phyloP scores from a whole-genome alignment of 805 yeast species.

The Candida loeiensis region DNA sequence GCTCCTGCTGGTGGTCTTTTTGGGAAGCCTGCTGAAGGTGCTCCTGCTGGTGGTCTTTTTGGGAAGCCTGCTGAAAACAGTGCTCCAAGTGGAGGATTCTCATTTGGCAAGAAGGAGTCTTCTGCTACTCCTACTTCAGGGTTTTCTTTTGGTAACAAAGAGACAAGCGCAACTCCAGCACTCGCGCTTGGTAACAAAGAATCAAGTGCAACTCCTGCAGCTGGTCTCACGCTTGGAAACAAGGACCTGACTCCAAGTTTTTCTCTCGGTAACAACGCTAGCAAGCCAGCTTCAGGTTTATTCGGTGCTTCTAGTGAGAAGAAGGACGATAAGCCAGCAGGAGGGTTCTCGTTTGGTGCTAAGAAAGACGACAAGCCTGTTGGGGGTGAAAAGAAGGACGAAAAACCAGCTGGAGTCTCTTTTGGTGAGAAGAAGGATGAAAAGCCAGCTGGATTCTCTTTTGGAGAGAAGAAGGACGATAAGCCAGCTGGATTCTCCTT shows the following conservation, averaged over 20 bases:
- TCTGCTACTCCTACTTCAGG: background rate
- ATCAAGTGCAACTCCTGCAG: too few species aligned
- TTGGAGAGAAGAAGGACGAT: conserved; percentile 12
- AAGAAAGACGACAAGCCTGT: conserved; percentile 9
- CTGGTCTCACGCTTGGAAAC: too few species aligned
- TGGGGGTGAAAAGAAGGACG: background rate
- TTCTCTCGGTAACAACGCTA: too few species aligned
- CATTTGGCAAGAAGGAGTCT: conserved; percentile 7
- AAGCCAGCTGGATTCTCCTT: conserved; percentile 15
- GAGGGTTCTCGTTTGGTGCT: conserved; percentile 4
- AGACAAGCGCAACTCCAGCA: too few species aligned
- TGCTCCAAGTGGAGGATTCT: conserved; percentile 8
- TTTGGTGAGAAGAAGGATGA: conserved; percentile 2
- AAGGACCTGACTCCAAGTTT: too few species aligned
- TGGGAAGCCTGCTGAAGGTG: conserved; percentile 4
- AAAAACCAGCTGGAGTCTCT: conserved; percentile 8
- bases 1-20: conserved; percentile 4
- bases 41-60: background rate
- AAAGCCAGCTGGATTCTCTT: conserved; percentile 6
- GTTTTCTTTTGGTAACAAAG: conserved; percentile 27
- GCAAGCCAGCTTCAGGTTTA: too few species aligned
- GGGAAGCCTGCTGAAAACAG: background rate
- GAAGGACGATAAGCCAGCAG: conserved; percentile 2
- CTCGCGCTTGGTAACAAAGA: too few species aligned
- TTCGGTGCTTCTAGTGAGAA: conserved; percentile 8